A percentile compares a stretch with the other conserved stretches of the same genome.
phyloP scores from a whole-genome alignment of 1,284 basidiomycete genomes.

The Apiotrichum siamense region DNA sequence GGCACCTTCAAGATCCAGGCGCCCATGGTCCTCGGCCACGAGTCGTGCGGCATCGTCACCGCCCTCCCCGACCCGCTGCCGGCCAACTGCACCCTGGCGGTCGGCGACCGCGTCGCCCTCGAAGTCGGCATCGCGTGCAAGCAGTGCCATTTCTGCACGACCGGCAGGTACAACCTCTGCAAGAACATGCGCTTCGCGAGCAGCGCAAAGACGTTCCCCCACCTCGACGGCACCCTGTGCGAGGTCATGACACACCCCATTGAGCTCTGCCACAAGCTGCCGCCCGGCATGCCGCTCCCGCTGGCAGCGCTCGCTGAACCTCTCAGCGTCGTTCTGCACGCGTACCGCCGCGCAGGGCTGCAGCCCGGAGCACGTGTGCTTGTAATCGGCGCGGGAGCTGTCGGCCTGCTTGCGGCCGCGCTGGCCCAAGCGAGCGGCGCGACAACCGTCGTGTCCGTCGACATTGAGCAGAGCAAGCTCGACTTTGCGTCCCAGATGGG shows the following conservation, averaged over 20 bases:
- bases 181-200: constrained; percentile 75
- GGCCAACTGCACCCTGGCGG: constrained; percentile 50
- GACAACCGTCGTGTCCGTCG: constrained; percentile 66
- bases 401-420: constrained; percentile 79
- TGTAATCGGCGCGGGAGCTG: constrained; percentile 85
- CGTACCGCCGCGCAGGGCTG: constrained; percentile 63
- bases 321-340: constrained; percentile 81
- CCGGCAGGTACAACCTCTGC: constrained; percentile 92
- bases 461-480: constrained; percentile 75
- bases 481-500: constrained; percentile 66
- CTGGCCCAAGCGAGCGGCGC: constrained; percentile 69
- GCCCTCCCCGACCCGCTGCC: constrained; percentile 31
- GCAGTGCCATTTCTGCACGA: constrained; percentile 50
- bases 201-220: constrained; percentile 85
- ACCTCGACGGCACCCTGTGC: constrained; percentile 86
- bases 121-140: constrained; percentile 88
- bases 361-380: constrained; percentile 62
- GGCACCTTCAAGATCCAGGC: constrained; percentile 76
- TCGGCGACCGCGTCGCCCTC: constrained; percentile 87
- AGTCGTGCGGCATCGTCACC: constrained; percentile 66
- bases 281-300: constrained; percentile 66
- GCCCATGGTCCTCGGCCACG: constrained; percentile 87
- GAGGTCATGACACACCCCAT: constrained; percentile 81
- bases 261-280: constrained; percentile 78
- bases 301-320: constrained; percentile 85